Evolutionary conservation across 345 rosid genomes (phyloP), one percentile per base, ranked within the genome.

Genomic region (Heritiera fomes): DNA sequence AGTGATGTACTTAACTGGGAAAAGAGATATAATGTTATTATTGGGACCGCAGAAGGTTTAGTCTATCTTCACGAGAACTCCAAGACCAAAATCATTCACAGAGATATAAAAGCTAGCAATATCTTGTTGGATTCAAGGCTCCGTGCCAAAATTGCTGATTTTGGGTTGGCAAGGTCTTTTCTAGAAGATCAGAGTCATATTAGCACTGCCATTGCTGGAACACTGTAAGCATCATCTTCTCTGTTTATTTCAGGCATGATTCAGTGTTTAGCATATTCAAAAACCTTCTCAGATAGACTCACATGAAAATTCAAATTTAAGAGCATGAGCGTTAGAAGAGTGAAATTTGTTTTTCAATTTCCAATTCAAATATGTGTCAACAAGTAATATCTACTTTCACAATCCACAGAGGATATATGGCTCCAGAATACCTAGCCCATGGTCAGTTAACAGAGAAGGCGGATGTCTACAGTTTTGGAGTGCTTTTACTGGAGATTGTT

Each of bases 141-240:
- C n/a, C 94, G 94, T 2, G 95, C 99, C 7, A 96, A 92, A 82
- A 94, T 94, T 47, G 98, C 99, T 0, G 99, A 96, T 83, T 94
- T 96, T 77, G 99, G 98, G 38, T 87, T 96, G 65, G 98, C 99
- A 0, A 90, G 98, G 81, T 94, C 99, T 64, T 96, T 92, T 86
- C 91, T 91, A 76, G 98, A 91, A 41, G 97, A 96, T 80, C 88
- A 94, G 83, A 93, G 97, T 47, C 98, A 94, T 82, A 96, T 94
- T 79, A 96, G 97, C 94, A 95, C 98, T 7, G 99, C 97, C 65
- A 94, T 96, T 79, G 98, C 98, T 41, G 97, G 99, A 81, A 94
- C 99, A 2, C 73, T 96, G 99, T 91, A 81, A 92, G 98, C 20
- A 40, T 49, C 65, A 18, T 41, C 23, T 38, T 79, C 28, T 20